Percentiles rank a stretch among this genome's conserved stretches.
Evolutionary conservation across 371 early-diverging fungal species (phyloP).

Genomic region (Mycotypha africana): DNA sequence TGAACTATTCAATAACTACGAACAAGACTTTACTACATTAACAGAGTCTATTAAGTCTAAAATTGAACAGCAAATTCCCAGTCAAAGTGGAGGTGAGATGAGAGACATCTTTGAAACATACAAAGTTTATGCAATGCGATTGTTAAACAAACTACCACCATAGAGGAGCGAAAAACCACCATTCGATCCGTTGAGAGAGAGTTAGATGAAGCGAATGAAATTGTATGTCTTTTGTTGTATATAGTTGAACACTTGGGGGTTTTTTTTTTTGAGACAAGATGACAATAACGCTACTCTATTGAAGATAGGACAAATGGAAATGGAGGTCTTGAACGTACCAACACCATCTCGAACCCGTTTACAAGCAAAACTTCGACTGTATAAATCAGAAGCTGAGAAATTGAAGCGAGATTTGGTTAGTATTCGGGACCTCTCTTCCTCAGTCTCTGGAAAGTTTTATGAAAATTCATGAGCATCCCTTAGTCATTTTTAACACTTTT

Average conservation of each 20-base stretch:
- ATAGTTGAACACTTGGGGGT: no score
- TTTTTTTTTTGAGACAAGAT: not conserved
- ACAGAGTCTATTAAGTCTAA: constrained; percentile 56
- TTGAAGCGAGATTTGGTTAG: constrained; percentile 71
- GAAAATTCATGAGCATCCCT: not conserved
- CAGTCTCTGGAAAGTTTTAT: not conserved
- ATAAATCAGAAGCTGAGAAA: constrained; percentile 74
- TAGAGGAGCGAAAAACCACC: constrained; percentile 71
- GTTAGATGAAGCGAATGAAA: constrained; percentile 88
- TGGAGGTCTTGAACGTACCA: constrained; percentile 80
- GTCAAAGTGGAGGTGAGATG: constrained; percentile 52
- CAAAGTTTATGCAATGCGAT: not conserved
- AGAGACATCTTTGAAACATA: not conserved
- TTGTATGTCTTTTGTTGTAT: constrained; percentile 52
- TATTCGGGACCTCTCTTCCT: not conserved
- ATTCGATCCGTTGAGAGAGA: constrained; percentile 76
- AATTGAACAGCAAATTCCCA: constrained; percentile 54
- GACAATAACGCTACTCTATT: not conserved
- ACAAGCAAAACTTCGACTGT: constrained; percentile 65
- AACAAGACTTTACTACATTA: constrained; percentile 75
- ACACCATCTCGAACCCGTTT: constrained; percentile 60
- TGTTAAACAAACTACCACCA: not conserved
- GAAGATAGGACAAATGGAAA: constrained; percentile 92
- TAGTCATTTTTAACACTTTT: not conserved
- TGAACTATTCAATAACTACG: constrained; percentile 83